These are phyloP conservation scores for Microbotryum violaceum DNA, from an alignment of 1,284 basidiomycete genomes.

Conservation along the genomic window DNA sequence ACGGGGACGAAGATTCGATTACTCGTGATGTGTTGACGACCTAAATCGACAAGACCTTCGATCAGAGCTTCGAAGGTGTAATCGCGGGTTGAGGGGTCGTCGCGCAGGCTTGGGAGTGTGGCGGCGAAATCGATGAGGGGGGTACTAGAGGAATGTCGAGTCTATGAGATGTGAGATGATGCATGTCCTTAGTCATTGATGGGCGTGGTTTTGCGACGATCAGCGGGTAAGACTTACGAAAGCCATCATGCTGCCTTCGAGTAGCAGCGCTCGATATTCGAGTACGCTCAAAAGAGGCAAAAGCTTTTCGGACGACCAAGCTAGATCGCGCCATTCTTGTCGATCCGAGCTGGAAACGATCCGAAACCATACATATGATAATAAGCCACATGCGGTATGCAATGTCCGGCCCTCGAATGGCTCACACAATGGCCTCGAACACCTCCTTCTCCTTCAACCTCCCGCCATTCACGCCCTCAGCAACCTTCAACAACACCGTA, in stretches of 20 bases:
- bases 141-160: constrained; percentile 42
- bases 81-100: constrained; percentile 25
- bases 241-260: constrained; percentile 67
- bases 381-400: background rate
- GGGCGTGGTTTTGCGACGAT: background rate
- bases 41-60: constrained; percentile 52
- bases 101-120: constrained; percentile 47
- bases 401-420: constrained; percentile 8
- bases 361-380: background rate
- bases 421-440: constrained; percentile 37
- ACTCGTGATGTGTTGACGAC: constrained; percentile 50
- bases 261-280: constrained; percentile 55
- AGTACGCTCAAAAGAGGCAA: constrained; percentile 59
- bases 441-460: constrained; percentile 45
- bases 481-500: constrained; percentile 51
- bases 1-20: constrained; percentile 59
- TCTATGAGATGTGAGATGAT: constrained; percentile 16
- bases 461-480: constrained; percentile 38
- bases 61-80: constrained; percentile 51
- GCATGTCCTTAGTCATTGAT: constrained; percentile 18
- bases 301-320: constrained; percentile 58
- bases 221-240: constrained; percentile 50
- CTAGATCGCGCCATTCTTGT: constrained; percentile 27
- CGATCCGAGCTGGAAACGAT: background rate
- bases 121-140: constrained; percentile 56